phyloP scores from a whole-genome alignment of 495 filamentous ascomycete genomes.

The Aspergillus hancockii region DNA sequence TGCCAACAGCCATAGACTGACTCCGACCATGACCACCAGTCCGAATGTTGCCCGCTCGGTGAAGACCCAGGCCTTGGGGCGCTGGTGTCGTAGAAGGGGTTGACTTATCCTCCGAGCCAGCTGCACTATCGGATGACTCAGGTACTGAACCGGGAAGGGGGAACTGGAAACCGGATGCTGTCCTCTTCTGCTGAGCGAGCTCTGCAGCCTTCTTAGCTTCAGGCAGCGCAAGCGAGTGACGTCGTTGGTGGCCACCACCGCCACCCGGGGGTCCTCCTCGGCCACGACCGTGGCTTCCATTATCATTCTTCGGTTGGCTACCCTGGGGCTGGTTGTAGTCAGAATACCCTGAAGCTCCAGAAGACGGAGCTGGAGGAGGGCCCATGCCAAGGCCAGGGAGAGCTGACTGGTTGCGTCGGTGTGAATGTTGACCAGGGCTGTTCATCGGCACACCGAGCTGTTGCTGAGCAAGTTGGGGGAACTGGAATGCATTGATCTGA shows the following conservation, averaged over 20 bases:
- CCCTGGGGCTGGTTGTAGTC: constrained; percentile 67
- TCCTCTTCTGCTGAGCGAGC: constrained; percentile 93
- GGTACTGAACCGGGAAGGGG: constrained; percentile 68
- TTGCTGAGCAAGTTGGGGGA: constrained; percentile 81
- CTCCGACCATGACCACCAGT: constrained; percentile 63
- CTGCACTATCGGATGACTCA: constrained; percentile 50
- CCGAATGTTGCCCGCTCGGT: constrained; percentile 52
- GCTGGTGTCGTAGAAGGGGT: constrained; percentile 34
- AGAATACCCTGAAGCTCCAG: constrained; percentile 87
- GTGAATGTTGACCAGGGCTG: constrained; percentile 74
- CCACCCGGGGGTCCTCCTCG: constrained; percentile 72
- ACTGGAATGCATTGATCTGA: constrained; percentile 83
- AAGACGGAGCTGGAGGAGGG: constrained; percentile 89
- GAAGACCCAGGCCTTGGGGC: constrained; percentile 45
- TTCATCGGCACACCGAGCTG: constrained; percentile 71
- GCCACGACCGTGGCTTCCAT: constrained; percentile 68
- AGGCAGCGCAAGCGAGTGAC: constrained; percentile 90
- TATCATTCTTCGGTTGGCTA: constrained; percentile 65
- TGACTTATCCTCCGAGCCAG: constrained; percentile 43
- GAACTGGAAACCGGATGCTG: constrained; percentile 92
- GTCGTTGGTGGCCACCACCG: constrained; percentile 86
- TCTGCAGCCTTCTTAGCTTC: constrained; percentile 98
- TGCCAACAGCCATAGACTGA: constrained; percentile 69
- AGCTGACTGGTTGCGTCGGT: constrained; percentile 97
- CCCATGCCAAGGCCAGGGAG: constrained; percentile 92